phyloP scores from a whole-genome alignment of 805 yeast genomes.

The Candida dendrica region DNA sequence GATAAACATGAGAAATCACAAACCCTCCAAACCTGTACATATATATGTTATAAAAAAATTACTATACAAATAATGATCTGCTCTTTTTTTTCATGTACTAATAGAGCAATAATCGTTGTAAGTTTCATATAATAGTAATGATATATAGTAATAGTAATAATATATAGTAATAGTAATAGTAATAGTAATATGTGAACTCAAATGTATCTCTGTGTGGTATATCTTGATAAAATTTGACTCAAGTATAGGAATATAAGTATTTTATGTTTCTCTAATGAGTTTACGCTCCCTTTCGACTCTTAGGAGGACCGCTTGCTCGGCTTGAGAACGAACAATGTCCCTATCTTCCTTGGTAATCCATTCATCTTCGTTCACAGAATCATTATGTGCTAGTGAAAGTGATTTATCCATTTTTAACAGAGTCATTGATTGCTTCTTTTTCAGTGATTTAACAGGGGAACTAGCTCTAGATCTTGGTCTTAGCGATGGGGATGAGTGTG shows the following conservation, averaged over 20 bases:
- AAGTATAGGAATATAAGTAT: too few relatives aligned
- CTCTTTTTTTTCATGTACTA: too few relatives aligned
- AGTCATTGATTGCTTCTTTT: constrained; percentile 21
- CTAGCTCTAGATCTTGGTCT: constrained; percentile 17
- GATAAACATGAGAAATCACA: not conserved
- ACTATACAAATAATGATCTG: not conserved
- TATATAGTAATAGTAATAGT: not conserved
- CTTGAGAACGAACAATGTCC: constrained; percentile 8
- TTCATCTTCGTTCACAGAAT: constrained; percentile 6
- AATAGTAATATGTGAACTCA: too few relatives aligned
- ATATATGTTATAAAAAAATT: not conserved
- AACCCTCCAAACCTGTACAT: not conserved
- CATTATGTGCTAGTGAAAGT: not conserved
- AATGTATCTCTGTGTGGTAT: too few relatives aligned
- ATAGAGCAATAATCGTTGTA: too few relatives aligned
- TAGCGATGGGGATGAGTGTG: constrained; percentile 6
- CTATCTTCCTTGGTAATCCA: constrained; percentile 15
- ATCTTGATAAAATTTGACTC: not conserved
- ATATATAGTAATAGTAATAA: too few relatives aligned
- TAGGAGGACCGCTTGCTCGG: constrained; percentile 19
- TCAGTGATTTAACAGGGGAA: constrained; percentile 17
- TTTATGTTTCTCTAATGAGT: not conserved
- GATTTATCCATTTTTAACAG: constrained; percentile 18
- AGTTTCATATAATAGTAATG: too few relatives aligned
- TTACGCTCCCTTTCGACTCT: constrained; percentile 21